Evolutionary conservation across 2,329 filamentous ascomycete genomes (phyloP).

Genomic region (Monilinia aucupariae): DNA sequence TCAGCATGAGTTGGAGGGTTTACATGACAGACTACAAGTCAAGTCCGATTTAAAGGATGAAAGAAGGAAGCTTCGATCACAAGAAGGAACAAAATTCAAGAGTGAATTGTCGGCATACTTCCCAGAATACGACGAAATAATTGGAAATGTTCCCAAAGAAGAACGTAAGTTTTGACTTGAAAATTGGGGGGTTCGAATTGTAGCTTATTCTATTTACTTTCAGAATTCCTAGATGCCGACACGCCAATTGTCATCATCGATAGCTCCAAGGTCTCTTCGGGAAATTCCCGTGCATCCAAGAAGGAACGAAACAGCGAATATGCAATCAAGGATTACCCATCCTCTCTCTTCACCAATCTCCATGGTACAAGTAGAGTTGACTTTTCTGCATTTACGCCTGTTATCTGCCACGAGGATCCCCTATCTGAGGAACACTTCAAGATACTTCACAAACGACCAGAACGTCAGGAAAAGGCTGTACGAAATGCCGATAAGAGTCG

Average conservation of each 20-base stretch:
- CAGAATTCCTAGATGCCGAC: slow-evolving; percentile 67
- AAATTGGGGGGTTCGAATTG: slow-evolving; percentile 23
- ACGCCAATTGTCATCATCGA: slow-evolving; percentile 70
- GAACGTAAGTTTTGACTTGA: slow-evolving; percentile 53
- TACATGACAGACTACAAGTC: slow-evolving; percentile 46
- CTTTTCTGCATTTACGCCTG: slow-evolving; percentile 44
- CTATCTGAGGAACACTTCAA: slow-evolving; percentile 52
- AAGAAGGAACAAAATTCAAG: slow-evolving; percentile 80
- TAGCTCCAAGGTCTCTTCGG: slow-evolving; percentile 36
- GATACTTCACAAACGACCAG: slow-evolving; percentile 52
- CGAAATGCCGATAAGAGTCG: slow-evolving; percentile 59
- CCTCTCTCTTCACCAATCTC: slow-evolving; percentile 51
- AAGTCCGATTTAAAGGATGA: slow-evolving; percentile 47
- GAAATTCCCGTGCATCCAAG: slow-evolving; percentile 22
- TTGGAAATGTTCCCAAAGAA: slow-evolving; percentile 73
- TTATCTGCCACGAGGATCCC: slow-evolving; percentile 44
- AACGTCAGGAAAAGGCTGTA: slow-evolving; percentile 56
- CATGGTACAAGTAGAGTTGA: slow-evolving; percentile 53
- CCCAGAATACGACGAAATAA: slow-evolving; percentile 87
- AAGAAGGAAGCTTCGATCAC: slow-evolving; percentile 75
- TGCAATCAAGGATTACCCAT: slow-evolving; percentile 49
- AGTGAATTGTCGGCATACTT: slow-evolving; percentile 90
- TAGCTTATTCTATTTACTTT: slow-evolving; percentile 22
- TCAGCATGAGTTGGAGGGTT: slow-evolving; percentile 53
- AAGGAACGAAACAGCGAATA: slow-evolving; percentile 30